Base-by-base conservation (phyloP, 2,329 filamentous ascomycete species). In the Lachnellula subtilissima region DNA sequence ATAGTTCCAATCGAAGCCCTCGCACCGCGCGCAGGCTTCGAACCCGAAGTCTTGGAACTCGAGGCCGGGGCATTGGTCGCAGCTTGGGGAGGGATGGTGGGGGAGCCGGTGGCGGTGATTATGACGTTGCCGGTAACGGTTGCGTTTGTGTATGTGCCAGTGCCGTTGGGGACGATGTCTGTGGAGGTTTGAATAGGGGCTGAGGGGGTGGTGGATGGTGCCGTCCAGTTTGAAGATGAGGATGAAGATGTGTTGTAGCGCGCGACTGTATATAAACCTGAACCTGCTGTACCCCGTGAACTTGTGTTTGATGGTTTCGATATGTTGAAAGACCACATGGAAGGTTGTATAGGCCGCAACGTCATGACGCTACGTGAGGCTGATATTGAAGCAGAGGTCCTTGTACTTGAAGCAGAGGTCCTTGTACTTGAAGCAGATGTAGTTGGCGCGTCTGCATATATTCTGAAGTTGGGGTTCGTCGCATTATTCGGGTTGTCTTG, bases 381-480 rank as follows among this genome's bases (percentile, higher is more conserved):
- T 19, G 42, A 12, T 12, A 11, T 5, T 12, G 17, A 19, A 19
- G 5, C 19, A 45, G 42, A 17, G 5, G 71, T 48, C 23, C 5
- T n/a, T 22, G 19, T 12, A 22, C 12, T 22, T 45, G n/a, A 8
- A 12, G 42, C 15, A 17, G 42, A 11, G 5, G 71, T 48, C 23
- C 5, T n/a, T 22, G 19, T 12, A 22, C 12, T 22, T 45, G n/a
- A 8, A 12, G 42, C 15, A 17, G 42, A 11, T n/a, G n/a, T 12
- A 5, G 42, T 45, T 22, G 42, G 19, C n/a, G 17, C 22, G 42
- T 45, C 42, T 12, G 22, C 4, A 22, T 19, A 45, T 5, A 45
- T 45, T 23, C 12, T 22, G 12, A 19, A 25, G 19, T 45, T 12
- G 11, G 22, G 42, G 28, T 32, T 32, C 2, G 42, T 45, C 5